Base-by-base conservation (phyloP, 768 basidiomycete genomes). In the Candolleomyces efflorescens region DNA sequence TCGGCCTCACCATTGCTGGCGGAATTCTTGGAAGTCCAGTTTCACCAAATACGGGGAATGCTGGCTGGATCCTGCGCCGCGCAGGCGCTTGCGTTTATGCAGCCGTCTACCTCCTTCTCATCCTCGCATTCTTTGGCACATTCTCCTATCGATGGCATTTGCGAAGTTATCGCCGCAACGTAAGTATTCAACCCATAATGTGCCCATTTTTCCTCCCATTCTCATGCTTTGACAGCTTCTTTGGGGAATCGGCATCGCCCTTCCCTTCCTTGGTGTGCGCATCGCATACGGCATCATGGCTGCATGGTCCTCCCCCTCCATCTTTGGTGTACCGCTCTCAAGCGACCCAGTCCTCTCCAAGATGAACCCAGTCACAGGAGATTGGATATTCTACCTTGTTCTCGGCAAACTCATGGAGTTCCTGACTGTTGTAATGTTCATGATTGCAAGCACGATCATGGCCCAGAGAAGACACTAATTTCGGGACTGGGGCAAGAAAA, bases 401-500 rank as follows among this genome's bases (percentile, higher is more conserved):
- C 80, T 89, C 73, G 78, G 79, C 13, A 72, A 85, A 39, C 59
- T 87, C 41, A 83, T 82, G 81, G 87, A 90, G 69, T 83, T 75
- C 62, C 65, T 76, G 38, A 73, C 79, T 13, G 75, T 76, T 49
- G 57, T 74, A 38, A 73, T 86, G 52, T 89, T 77, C 63, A 65
- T 80, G 46, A 64, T 78, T 45, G 74, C 75, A 53, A 79, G 78
- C 62, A 78, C 76, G 2, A 59, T 79, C n/a, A 69, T 78, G 43
- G 70, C 72, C 2, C 51, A 53, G 32, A 32, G 51, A 23, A 53
- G 51, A 39, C 51, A 23, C 32, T 53, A 22, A 39, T 24, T n/a
- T 20, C 37, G 17, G n/a, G 18, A 5, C 17, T 5, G 44, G 37
- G 10, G 20, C 24, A 23, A 5, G 38, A 39, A 39, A 39, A 17